These are phyloP conservation scores for Phytophthora fragariaefolia DNA, from an alignment of 352 stramenopile genomes.

Conservation along the genomic window DNA sequence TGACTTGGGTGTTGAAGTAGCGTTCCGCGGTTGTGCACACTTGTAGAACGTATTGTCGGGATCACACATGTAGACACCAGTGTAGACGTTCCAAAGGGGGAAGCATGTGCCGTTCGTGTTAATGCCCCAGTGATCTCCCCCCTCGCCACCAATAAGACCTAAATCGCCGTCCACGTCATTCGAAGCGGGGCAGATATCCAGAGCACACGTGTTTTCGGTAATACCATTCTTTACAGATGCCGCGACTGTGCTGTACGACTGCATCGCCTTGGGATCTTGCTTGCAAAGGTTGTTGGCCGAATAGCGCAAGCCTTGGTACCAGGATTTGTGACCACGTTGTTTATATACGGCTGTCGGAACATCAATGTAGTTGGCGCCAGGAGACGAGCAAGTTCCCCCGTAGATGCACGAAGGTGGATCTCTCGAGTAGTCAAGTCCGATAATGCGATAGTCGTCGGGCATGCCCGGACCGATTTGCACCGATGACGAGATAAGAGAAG, in stretches of 20 bases:
- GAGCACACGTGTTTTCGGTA: conserved; percentile 48
- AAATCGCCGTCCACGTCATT: conserved; percentile 53
- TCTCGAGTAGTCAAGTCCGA: conserved; percentile 40
- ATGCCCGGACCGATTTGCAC: conserved; percentile 88
- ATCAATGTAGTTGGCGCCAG: conserved; percentile 49
- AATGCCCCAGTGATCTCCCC: conserved; percentile 48
- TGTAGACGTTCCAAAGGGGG: conserved; percentile 54
- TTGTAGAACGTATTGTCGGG: conserved; percentile 50
- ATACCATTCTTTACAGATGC: conserved; percentile 51
- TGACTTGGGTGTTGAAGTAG: conserved; percentile 41
- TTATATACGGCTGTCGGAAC: conserved; percentile 50
- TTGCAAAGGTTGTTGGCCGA: conserved; percentile 59
- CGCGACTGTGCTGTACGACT: conserved; percentile 48
- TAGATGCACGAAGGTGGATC: conserved; percentile 45
- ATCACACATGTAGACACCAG: conserved; percentile 52
- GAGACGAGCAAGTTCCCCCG: conserved; percentile 41
- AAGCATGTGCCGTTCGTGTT: conserved; percentile 58
- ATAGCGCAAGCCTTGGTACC: conserved; percentile 69
- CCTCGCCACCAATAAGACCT: conserved; percentile 49
- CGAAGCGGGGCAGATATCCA: conserved; percentile 47
- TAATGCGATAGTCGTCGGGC: conserved; percentile 61
- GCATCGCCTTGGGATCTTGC: conserved; percentile 27
- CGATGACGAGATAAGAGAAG: conserved; percentile 84
- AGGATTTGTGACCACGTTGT: conserved; percentile 52
- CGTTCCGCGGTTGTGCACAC: conserved; percentile 52